Evolutionary conservation across 495 filamentous ascomycete species (phyloP).

Genomic region (Antarctomyces pellizariae): DNA sequence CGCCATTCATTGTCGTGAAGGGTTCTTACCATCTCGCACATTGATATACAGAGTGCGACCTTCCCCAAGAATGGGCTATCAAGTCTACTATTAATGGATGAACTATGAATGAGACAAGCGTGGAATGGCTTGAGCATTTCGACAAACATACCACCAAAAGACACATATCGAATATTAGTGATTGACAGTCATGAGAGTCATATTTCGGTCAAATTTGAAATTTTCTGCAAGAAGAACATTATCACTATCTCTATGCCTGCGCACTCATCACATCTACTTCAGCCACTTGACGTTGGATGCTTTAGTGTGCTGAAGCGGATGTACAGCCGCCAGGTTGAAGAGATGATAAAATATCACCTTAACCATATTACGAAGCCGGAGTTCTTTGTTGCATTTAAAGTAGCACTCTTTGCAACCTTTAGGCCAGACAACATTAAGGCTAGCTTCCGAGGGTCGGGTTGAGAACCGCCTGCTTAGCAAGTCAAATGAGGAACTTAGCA

Average conservation of each 20-base stretch:
- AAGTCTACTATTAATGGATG: conserved; percentile 13
- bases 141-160: conserved; percentile 6
- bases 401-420: conserved; percentile 1
- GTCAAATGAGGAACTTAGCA: conserved; percentile 9
- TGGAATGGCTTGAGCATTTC: conserved; percentile 9
- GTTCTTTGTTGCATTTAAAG: conserved; percentile 5
- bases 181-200: conserved; percentile 12
- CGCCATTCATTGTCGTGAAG: conserved; percentile 17
- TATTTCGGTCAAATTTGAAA: conserved; percentile 10
- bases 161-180: conserved; percentile 13
- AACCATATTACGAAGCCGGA: conserved; percentile 7
- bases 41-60: conserved; percentile 11
- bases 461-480: conserved; percentile 6
- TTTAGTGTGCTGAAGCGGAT: conserved; percentile 2
- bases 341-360: not conserved
- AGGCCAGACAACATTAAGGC: conserved; percentile 3
- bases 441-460: conserved; percentile 3
- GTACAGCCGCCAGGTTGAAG: conserved; percentile 3
- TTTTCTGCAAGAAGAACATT: conserved; percentile 11
- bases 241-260: conserved; percentile 9
- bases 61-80: conserved; percentile 13
- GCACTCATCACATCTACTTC: conserved; percentile 4
- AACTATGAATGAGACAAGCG: conserved; percentile 13
- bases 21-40: conserved; percentile 10
- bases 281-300: conserved; percentile 5